phyloP scores from a whole-genome alignment of 78 protist species.

The Guillardia theta region DNA sequence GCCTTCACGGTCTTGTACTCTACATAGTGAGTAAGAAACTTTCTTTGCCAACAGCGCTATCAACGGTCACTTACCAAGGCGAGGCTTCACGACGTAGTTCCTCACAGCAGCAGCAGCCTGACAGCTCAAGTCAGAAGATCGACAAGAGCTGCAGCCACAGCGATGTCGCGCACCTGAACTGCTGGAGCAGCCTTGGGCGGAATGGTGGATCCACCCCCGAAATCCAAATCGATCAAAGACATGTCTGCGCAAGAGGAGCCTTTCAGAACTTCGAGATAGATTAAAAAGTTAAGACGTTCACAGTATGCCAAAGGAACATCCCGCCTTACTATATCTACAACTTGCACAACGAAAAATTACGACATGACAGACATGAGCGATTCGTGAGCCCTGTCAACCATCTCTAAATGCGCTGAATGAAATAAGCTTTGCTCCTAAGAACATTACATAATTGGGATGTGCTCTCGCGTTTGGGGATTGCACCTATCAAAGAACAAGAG shows the following conservation, averaged over 20 bases:
- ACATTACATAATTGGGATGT: too few species aligned
- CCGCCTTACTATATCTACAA: background rate
- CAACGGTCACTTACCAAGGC: background rate
- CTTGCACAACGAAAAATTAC: background rate
- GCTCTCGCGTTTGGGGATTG: too few species aligned
- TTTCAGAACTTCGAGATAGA: too few species aligned
- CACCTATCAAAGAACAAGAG: too few species aligned
- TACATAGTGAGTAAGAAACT: background rate
- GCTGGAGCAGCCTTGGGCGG: background rate
- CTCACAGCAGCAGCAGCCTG: background rate
- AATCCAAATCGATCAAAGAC: background rate
- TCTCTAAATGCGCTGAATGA: background rate
- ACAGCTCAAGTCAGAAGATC: too few species aligned
- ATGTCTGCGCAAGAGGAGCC: background rate
- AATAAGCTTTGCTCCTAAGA: background rate
- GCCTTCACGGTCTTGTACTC: constrained; percentile 96
- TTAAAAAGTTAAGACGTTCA: too few species aligned
- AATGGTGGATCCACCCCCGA: background rate
- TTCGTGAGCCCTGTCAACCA: background rate
- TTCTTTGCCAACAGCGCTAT: background rate
- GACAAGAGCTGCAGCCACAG: too few species aligned
- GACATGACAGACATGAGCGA: background rate
- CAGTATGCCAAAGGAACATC: background rate
- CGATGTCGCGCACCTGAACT: too few species aligned
- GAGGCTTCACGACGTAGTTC: constrained; percentile 10